Evolutionary conservation across 2,329 filamentous ascomycete genomes (phyloP).

Genomic region (Talaromyces albobiverticillius): DNA sequence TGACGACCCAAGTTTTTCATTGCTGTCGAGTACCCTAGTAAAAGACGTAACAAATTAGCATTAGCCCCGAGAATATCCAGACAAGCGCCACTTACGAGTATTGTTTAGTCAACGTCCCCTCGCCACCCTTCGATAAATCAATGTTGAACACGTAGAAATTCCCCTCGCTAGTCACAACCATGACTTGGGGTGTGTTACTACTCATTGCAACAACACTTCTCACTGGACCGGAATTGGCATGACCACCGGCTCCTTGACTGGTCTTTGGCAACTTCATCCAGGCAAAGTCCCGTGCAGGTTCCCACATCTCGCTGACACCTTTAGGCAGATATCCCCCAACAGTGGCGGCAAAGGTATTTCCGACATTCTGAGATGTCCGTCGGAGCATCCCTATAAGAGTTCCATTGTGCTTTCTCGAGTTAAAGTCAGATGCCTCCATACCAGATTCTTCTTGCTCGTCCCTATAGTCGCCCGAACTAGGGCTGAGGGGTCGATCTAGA

Average conservation of each 20-base stretch:
- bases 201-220: slow-evolving; percentile 97
- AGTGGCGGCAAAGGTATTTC: slow-evolving; percentile 80
- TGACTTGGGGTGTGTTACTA: slow-evolving; percentile 88
- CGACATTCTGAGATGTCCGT: slow-evolving; percentile 92
- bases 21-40: slow-evolving; percentile 42
- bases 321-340: slow-evolving; percentile 89
- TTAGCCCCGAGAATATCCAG: slow-evolving; percentile 16
- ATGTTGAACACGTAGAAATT: slow-evolving; percentile 94
- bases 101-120: slow-evolving; percentile 86
- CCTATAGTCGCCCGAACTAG: slow-evolving; percentile 27
- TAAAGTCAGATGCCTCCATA: slow-evolving; percentile 30
- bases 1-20: slow-evolving; percentile 37
- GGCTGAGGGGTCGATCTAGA: slow-evolving; percentile 25
- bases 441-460: slow-evolving; percentile 29
- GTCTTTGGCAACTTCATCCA: slow-evolving; percentile 86
- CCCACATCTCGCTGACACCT: slow-evolving; percentile 97
- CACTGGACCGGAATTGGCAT: slow-evolving; percentile 55
- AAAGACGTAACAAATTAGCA: background rate
- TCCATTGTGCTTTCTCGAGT: slow-evolving; percentile 57
- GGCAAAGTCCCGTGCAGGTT: slow-evolving; percentile 89
- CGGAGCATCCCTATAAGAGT: slow-evolving; percentile 87
- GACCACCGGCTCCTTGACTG: slow-evolving; percentile 34
- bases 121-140: slow-evolving; percentile 89
- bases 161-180: slow-evolving; percentile 96
- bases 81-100: slow-evolving; percentile 70